Base-by-base conservation (phyloP, 1,284 basidiomycete species). In the Hypsizygus ulmarius region DNA sequence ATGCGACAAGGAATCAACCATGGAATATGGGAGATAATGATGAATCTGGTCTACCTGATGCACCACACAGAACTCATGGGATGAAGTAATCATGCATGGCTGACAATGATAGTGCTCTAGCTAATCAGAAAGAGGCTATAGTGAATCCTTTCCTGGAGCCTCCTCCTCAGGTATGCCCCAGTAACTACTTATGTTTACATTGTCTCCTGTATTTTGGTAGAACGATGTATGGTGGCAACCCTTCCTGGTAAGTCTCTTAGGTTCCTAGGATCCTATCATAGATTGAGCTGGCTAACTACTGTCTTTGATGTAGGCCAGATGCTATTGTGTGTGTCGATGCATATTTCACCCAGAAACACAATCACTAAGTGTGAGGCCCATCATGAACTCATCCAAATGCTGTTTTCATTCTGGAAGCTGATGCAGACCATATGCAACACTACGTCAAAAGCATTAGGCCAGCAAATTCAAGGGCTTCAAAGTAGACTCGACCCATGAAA, bases 191-290 rank as follows among this genome's bases (percentile, higher is more conserved):
- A 21, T 4, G 38, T 10, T 11, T 18, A 3, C 19, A 5, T 6
- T 39, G 38, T 39, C 38, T 18, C 11, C 38, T 39, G 19, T 39
- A 18, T 11, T 39, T 39, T 39, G 38, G 38, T 21, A n/a, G 38
- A 18, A 3, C 11, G 12, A 21, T 39, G 3, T 25, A 7, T 19
- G 12, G 3, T 21, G 7, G 18, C 3, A 5, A 19, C 5, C 4
- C 16, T 10, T 39, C 38, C 2, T 19, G 14, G 38, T 39, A 21
- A 7, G 38, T 25, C 5, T 39, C 27, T 7, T 7, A 25, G 7
- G 7, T 3, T 25, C 21, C 7, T 25, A 25, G 4, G 7, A 25
- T 4, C 7, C 7, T 25, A 10, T 37, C 10, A 10, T n/a, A n/a
- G n/a, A n/a, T n/a, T n/a, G n/a, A n/a, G n/a, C n/a, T n/a, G n/a